A percentile compares a stretch with the other conserved stretches of the same genome.
These are phyloP conservation scores for Pseudopyricularia javanii DNA, from an alignment of 2,329 filamentous ascomycete genomes.

Conservation along the genomic window DNA sequence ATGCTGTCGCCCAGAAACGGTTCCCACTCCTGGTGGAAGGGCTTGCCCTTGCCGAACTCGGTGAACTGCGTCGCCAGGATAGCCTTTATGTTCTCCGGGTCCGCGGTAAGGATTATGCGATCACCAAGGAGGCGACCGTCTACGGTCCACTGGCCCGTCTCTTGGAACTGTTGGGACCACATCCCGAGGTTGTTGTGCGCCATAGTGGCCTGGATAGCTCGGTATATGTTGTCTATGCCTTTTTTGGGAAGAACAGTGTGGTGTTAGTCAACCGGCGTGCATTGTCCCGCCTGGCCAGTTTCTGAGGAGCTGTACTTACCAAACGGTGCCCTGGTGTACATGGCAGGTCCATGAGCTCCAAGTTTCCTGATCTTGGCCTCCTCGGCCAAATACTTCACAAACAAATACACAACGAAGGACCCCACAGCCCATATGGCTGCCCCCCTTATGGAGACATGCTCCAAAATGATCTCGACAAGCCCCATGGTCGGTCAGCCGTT, in stretches of 20 bases:
- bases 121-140: slow-evolving; percentile 43
- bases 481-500: slow-evolving; percentile 27
- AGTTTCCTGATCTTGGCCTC: slow-evolving; percentile 31
- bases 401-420: slow-evolving; percentile 23
- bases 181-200: slow-evolving; percentile 45
- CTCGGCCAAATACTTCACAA: slow-evolving; percentile 25
- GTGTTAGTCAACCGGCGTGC: not conserved
- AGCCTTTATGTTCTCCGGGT: slow-evolving; percentile 85
- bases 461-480: slow-evolving; percentile 34
- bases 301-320: slow-evolving; percentile 20
- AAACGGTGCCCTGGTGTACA: slow-evolving; percentile 27
- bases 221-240: slow-evolving; percentile 55
- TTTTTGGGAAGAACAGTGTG: slow-evolving; percentile 5
- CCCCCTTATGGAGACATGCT: slow-evolving; percentile 28
- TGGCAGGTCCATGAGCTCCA: slow-evolving; percentile 25
- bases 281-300: not conserved
- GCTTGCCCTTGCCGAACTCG: slow-evolving; percentile 71
- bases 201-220: slow-evolving; percentile 38
- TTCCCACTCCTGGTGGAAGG: slow-evolving; percentile 64
- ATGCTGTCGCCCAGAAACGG: slow-evolving; percentile 66
- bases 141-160: slow-evolving; percentile 37
- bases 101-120: slow-evolving; percentile 63
- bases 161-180: slow-evolving; percentile 43
- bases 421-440: slow-evolving; percentile 22
- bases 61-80: slow-evolving; percentile 77